Evolutionary conservation across 495 filamentous ascomycete species (phyloP), one percentile per base, ranked within the genome.

Genomic region (Chaetomium tenue): DNA sequence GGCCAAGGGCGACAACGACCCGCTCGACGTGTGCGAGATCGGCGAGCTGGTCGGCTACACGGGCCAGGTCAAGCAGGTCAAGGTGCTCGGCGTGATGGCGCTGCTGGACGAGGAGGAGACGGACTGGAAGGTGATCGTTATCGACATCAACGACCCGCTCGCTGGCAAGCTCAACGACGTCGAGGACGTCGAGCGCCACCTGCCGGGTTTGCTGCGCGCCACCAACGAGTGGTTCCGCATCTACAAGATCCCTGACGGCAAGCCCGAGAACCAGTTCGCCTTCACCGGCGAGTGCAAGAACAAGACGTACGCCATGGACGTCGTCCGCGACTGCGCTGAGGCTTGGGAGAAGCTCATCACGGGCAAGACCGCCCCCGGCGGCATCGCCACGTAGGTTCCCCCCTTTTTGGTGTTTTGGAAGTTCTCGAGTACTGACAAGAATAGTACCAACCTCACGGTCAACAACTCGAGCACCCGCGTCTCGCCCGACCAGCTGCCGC

Each of bases 161-260:
- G 95, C 95, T 57, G 77, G 90, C 66, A 96, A 96, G 86, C 91
- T 99, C 71, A 92, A 99, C 80, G 93, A 98, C 78, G 89, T 99
- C 71, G 95, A 98, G 85, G 95, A 99, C 78, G 93, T 99, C 63
- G 95, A 98, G 85, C 88, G 93, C 75, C 95, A 98, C 84, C 89
- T 99, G 26, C 95, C 95, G 50, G 95, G 95, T 66, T 89, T 98
- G 46, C 83, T 99, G 74, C 87, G 95, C 68, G 95, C 95, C 74
- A 98, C 94, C 75, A 99, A 99, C 76, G 95, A 99, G 86, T 99
- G 95, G 95, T 99, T 99, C 91, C 91, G 95, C 79, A 98, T 99
- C 86, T 99, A 99, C 88, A 98, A 98, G 86, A 98, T 99, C 81
- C 95, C 95, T 72, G 95, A 99, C 75, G 95, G 95, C 84, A 99